Evolutionary conservation across 2,329 filamentous ascomycete species (phyloP), one percentile per base, ranked within the genome.

Genomic region (Daldinia eschscholtzii): DNA sequence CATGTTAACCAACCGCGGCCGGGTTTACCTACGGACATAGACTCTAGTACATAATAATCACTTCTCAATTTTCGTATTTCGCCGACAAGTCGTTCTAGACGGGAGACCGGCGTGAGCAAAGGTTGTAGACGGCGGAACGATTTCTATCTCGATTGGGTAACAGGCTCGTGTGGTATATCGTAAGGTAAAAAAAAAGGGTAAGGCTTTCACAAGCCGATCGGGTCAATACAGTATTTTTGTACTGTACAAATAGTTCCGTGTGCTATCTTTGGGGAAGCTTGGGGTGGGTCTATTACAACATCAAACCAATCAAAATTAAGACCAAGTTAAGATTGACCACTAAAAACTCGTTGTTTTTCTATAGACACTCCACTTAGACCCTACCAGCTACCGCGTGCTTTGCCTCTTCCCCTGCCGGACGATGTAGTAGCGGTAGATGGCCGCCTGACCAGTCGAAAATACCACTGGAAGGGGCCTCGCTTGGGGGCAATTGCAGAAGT

Each of bases 161-260:
- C 48, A 61, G 53, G 61, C 55, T 71, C 68, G 65, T 70, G 52
- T 63, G 41, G 48, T 39, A 42, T 56, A 60, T 64, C 52, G 59
- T 59, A 59, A 46, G 57, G 53, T 35, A 64, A 30, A 12, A 37
- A 37, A 41, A 42, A 23, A 64, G 33, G 57, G 53, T 33, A 58
- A 41, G 18, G 53, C 66, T 65, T 71, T 71, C 69, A 71, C 69
- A 69, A 69, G 63, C 66, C 63, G 63, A 69, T 59, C 53, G 37
- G 33, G 33, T 61, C 39, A 26, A 57, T 48, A 69, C 65, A n/a
- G 66, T 71, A 64, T 39, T 55, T 18, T 33, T 23, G 58, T 33
- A 67, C 69, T 71, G 66, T 71, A 66, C 9, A 60, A 12, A 37
- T 61, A 57, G 20, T 52, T 58, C 46, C 60, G n/a, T n/a, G 39